Evolutionary conservation across 257 asterid species (phyloP).

Genomic region (Voacanga thouarsii): DNA sequence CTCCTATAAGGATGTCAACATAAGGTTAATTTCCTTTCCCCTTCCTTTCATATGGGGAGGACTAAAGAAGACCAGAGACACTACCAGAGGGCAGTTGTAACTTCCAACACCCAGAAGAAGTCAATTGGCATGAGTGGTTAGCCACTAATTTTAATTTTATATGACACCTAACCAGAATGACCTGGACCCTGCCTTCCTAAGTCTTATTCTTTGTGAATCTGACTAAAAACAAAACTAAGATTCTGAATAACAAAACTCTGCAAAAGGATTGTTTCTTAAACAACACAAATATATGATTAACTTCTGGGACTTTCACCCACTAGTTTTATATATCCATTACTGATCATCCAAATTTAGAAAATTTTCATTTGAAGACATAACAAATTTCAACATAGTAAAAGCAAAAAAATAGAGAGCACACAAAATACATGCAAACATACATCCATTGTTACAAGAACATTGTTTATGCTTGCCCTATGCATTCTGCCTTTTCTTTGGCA

Average conservation of each 20-base stretch:
- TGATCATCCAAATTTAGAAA: not conserved
- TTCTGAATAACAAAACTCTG: not conserved
- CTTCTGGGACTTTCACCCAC: not conserved
- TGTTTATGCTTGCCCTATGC: not conserved
- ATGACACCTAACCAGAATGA: not conserved
- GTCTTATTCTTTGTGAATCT: not conserved
- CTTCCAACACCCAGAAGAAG: slow-evolving; percentile 24
- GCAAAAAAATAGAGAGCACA: not conserved
- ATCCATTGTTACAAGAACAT: not conserved
- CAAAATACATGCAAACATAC: not conserved
- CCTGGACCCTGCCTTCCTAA: not conserved
- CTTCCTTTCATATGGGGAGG: not conserved
- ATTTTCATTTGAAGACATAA: not conserved
- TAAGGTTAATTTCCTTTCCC: not conserved
- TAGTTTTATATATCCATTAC: not conserved
- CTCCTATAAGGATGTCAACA: not conserved
- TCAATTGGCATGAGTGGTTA: slow-evolving; percentile 49
- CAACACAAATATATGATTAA: not conserved
- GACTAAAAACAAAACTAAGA: not conserved
- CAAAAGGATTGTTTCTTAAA: not conserved
- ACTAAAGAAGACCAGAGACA: slow-evolving; percentile 1
- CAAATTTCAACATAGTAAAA: too few species aligned
- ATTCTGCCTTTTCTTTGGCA: not conserved
- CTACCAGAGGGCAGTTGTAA: not conserved
- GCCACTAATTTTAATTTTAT: slow-evolving; percentile 36